phyloP scores from a whole-genome alignment of 768 basidiomycete species.

The Psilocybe cubensis region DNA sequence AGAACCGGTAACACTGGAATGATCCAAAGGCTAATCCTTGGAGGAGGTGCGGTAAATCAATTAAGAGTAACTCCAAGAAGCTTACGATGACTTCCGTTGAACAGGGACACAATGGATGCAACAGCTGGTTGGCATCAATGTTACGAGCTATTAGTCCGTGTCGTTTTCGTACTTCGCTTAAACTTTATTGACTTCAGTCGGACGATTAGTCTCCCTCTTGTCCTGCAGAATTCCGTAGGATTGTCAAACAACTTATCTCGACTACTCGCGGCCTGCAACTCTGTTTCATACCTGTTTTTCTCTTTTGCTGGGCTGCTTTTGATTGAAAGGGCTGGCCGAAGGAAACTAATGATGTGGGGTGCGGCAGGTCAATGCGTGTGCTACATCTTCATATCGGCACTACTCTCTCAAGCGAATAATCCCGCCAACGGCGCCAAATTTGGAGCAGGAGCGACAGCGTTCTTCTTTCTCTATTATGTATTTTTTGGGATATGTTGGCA shows the following conservation, averaged over 20 bases:
- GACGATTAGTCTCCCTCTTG: conserved; percentile 42
- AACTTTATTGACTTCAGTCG: background rate
- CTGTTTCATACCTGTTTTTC: conserved; percentile 51
- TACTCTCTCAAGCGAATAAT: conserved; percentile 40
- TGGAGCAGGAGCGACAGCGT: conserved; percentile 48
- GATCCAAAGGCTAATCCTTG: conserved; percentile 45
- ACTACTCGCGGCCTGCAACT: conserved; percentile 55
- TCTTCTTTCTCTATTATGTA: conserved; percentile 55
- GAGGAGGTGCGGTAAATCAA: conserved; percentile 36
- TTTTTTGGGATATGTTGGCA: conserved; percentile 59
- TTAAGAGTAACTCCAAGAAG: background rate
- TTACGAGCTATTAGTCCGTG: conserved; percentile 53
- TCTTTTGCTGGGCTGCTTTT: conserved; percentile 48
- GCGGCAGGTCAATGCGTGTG: conserved; percentile 53
- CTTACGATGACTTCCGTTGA: background rate
- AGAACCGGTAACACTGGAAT: conserved; percentile 48
- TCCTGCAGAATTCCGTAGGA: conserved; percentile 54
- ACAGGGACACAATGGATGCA: conserved; percentile 57
- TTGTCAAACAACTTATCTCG: conserved; percentile 52
- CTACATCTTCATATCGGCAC: conserved; percentile 45
- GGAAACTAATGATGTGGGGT: conserved; percentile 58
- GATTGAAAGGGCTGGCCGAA: conserved; percentile 51
- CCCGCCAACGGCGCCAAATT: conserved; percentile 34
- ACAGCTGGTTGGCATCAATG: conserved; percentile 53
- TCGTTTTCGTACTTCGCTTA: background rate